These are phyloP conservation scores for Melampsora occidentalis DNA, from an alignment of 1,284 basidiomycete genomes.

Conservation along the genomic window DNA sequence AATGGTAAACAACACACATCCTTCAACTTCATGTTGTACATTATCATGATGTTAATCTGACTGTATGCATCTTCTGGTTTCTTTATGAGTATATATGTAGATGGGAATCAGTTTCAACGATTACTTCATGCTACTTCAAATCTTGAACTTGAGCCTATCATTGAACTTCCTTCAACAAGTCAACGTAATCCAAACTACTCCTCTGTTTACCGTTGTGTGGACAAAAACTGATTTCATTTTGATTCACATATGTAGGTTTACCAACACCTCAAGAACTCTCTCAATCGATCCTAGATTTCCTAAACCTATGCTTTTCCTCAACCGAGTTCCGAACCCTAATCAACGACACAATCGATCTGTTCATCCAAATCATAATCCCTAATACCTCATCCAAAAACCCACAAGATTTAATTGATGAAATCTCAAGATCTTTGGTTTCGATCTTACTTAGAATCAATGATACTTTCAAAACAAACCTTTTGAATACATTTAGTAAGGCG, in stretches of 20 bases:
- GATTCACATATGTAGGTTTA: not conserved
- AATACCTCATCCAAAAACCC: not conserved
- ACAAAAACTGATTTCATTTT: not conserved
- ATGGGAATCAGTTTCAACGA: constrained; percentile 18
- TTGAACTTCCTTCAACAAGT: constrained; percentile 5
- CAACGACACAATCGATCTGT: not conserved
- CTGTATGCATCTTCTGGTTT: not conserved
- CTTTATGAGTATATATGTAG: not conserved
- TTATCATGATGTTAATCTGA: not conserved
- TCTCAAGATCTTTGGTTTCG: not conserved
- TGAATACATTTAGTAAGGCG: not conserved
- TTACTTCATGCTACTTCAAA: constrained; percentile 7
- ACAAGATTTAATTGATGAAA: not conserved
- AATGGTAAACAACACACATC: constrained; percentile 2
- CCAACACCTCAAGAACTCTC: not conserved
- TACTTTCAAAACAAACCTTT: not conserved
- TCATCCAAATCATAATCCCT: not conserved
- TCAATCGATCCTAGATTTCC: not conserved
- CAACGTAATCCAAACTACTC: not conserved
- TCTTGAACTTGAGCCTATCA: not conserved
- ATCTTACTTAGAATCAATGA: not conserved
- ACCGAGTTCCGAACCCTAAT: not conserved
- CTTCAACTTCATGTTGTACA: not conserved
- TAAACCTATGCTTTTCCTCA: not conserved
- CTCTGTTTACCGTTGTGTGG: not conserved